These are phyloP conservation scores for Diaporthe sp. DNA, from an alignment of 2,329 filamentous ascomycete species.

Conservation along the genomic window DNA sequence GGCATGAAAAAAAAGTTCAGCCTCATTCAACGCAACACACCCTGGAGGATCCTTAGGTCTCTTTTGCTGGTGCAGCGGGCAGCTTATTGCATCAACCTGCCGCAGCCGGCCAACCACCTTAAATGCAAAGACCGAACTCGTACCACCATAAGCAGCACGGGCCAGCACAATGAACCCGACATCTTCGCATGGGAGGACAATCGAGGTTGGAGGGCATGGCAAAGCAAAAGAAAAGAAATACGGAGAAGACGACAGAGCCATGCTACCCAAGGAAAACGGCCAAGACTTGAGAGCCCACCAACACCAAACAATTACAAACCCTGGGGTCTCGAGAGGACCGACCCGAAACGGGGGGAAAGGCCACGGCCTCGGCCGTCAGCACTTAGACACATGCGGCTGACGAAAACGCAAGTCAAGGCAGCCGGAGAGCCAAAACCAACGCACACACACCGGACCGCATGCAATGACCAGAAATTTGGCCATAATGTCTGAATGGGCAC, in stretches of 20 bases:
- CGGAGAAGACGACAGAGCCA: constrained; percentile 1
- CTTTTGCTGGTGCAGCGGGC: constrained; percentile 2
- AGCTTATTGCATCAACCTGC: constrained; percentile 21
- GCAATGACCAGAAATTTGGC: neutral
- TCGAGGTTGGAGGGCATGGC: neutral
- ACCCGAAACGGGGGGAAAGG: constrained; percentile 1
- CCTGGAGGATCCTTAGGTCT: neutral
- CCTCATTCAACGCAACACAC: constrained; percentile 19
- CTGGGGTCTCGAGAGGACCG: constrained; percentile 22
- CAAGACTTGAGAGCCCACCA: constrained; percentile 26
- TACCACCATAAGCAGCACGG: constrained; percentile 25
- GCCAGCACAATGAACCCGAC: neutral
- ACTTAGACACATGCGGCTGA: constrained; percentile 19
- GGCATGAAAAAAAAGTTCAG: constrained; percentile 28
- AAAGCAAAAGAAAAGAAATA: neutral
- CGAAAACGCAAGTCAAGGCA: neutral
- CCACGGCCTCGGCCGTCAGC: constrained; percentile 24
- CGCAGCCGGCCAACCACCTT: constrained; percentile 11
- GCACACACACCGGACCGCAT: neutral
- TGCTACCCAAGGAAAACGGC: constrained; percentile 23
- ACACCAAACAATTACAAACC: constrained; percentile 18
- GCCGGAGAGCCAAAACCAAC: neutral
- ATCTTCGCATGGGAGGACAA: neutral
- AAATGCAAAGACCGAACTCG: neutral
- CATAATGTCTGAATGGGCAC: neutral